phyloP scores from a whole-genome alignment of 2,329 filamentous ascomycete species.

The Apiospora aurea region DNA sequence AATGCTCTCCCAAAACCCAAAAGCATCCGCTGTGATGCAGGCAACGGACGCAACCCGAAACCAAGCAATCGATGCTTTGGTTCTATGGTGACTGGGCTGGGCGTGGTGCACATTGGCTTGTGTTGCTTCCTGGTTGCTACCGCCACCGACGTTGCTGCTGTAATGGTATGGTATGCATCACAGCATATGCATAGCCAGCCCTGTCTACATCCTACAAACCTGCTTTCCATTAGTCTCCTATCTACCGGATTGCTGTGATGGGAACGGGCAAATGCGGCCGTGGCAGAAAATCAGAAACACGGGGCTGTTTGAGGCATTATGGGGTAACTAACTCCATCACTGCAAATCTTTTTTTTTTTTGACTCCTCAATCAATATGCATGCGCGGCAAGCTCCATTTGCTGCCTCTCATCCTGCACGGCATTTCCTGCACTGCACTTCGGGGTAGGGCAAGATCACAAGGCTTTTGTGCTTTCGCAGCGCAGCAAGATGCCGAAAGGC shows the following conservation, averaged over 20 bases:
- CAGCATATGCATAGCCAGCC: slow-evolving; percentile 4
- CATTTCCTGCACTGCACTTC: slow-evolving; percentile 2
- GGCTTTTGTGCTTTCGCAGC: slow-evolving; percentile 14
- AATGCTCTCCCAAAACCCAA: not conserved
- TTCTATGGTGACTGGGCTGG: not conserved
- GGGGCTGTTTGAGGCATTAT: slow-evolving; percentile 20
- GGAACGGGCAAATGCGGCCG: not conserved
- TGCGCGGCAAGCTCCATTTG: slow-evolving; percentile 1
- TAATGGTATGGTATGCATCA: not conserved
- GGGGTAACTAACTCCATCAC: slow-evolving; percentile 3
- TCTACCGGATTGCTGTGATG: not conserved
- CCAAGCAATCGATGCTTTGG: not conserved
- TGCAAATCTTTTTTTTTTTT: slow-evolving; percentile 11
- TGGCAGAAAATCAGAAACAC: slow-evolving; percentile 17
- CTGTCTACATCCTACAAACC: not conserved
- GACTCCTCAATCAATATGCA: slow-evolving; percentile 14
- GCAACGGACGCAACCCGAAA: not conserved
- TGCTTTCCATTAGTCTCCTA: not conserved
- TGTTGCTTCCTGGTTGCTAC: not conserved
- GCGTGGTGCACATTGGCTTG: not conserved
- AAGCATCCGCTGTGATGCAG: not conserved
- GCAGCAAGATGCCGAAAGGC: not conserved
- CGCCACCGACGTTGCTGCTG: not conserved
- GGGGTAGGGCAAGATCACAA: slow-evolving; percentile 6
- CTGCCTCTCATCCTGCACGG: slow-evolving; percentile 4